These are phyloP conservation scores for Entophlyctis luteolus DNA, from an alignment of 192 early-diverging fungal genomes.

Conservation along the genomic window DNA sequence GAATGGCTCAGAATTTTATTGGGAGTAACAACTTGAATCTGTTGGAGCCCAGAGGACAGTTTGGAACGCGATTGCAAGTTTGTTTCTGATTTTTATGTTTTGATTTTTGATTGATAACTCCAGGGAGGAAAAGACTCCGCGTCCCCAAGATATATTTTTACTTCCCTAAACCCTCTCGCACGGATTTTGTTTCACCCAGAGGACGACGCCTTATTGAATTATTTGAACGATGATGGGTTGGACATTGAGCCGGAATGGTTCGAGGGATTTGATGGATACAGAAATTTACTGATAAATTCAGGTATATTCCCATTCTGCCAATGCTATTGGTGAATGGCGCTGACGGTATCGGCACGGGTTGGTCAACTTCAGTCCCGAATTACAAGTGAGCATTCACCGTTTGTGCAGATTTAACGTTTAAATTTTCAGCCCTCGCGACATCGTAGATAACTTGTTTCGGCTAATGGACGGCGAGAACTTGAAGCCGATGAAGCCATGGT, in stretches of 20 bases:
- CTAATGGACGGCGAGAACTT: conserved; percentile 73
- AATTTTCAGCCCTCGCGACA: conserved; percentile 77
- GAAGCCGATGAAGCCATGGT: conserved; percentile 85
- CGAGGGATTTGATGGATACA: not conserved
- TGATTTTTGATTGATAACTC: too few species aligned
- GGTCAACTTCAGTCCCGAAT: conserved; percentile 57
- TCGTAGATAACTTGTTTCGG: conserved; percentile 78
- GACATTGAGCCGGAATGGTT: conserved; percentile 91
- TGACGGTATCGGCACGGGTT: conserved; percentile 93
- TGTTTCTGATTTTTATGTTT: not conserved
- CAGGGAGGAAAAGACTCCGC: conserved; percentile 91
- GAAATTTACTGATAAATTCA: conserved; percentile 8
- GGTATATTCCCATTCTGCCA: conserved; percentile 85
- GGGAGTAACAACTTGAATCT: conserved; percentile 92
- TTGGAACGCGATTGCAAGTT: conserved; percentile 79
- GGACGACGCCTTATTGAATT: conserved; percentile 79
- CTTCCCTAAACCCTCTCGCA: conserved; percentile 66
- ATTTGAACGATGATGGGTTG: conserved; percentile 84
- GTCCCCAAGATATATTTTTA: conserved; percentile 96
- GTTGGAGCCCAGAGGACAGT: conserved; percentile 80
- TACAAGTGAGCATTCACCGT: conserved; percentile 45
- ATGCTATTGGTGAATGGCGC: conserved; percentile 92
- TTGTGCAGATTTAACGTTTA: not conserved
- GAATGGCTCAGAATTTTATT: conserved; percentile 90
- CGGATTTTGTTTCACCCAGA: conserved; percentile 71